Base-by-base conservation (phyloP, 2,329 filamentous ascomycete genomes). In the Penicillium hordei region DNA sequence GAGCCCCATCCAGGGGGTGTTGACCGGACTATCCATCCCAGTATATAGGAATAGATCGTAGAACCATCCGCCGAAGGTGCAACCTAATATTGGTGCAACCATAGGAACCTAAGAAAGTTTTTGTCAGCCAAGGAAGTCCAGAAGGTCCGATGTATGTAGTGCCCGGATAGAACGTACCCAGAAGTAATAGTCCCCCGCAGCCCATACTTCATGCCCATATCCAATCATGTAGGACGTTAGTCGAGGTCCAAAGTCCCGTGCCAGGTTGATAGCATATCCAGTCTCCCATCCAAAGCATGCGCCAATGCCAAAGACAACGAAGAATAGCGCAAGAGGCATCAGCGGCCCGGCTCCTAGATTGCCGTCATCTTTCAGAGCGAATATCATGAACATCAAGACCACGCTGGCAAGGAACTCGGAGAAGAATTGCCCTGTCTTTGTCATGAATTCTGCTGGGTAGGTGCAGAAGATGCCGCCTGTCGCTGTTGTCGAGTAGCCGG, bases 201-300 rank as follows among this genome's bases (percentile, higher is more conserved):
- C 81, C 85, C 86, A 91, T 0, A 90, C 88, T 49, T 87, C 81
- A 48, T 71, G 72, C 0, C 86, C 86, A 68, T 91, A 91, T 2
- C 89, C 89, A 53, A 90, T 65, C 68, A 86, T 83, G 68, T 86
- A 89, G 1, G 84, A 83, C 60, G 89, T 83, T 43, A 90, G 72
- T 12, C 88, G 79, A 10, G 88, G 88, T 0, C 87, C 86, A 68
- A 91, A 89, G 62, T 91, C 89, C 72, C 89, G 81, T 36, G 87
- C 88, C 42, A 89, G 73, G 67, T 91, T 91, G 63, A 90, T 89
- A 17, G 88, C 88, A 73, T 89, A 91, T 38, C 89, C 88, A 1
- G 88, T 91, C 71, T 91, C 84, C 86, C 86, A 90, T 7, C 89
- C 89, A 66, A 89, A 90, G 68, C 86, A 88, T 33, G 86, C 85